Percentiles rank a stretch among this genome's conserved stretches.
Conservation (phyloP, 352 stramenopile species). For the Pythium phragmiticola region DNA sequence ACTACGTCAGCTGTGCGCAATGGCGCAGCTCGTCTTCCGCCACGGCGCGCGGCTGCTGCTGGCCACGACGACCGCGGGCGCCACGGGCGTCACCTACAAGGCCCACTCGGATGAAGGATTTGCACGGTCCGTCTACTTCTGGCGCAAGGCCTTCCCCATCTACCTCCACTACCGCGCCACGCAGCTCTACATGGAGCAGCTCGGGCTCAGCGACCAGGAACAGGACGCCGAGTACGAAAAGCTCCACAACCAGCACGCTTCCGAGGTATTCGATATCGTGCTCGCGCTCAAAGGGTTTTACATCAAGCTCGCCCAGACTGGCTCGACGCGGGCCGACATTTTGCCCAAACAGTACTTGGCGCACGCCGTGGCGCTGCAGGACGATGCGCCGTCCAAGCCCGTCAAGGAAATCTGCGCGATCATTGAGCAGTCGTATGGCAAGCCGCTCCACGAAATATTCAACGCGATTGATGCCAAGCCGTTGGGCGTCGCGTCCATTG, state of each 20-base stretch:
- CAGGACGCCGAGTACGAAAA: constrained; percentile 72
- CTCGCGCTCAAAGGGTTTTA: constrained; percentile 87
- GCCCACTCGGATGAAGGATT: constrained; percentile 79
- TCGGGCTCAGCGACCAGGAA: constrained; percentile 41
- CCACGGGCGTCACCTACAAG: constrained; percentile 53
- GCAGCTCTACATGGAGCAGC: constrained; percentile 73
- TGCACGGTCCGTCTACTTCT: constrained; percentile 80
- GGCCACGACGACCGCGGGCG: constrained; percentile 43
- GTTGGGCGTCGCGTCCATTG: constrained; percentile 79
- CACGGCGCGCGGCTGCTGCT: constrained; percentile 62
- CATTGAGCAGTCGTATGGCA: constrained; percentile 72
- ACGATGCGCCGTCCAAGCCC: constrained; percentile 74
- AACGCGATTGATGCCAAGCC: constrained; percentile 60
- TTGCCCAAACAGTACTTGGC: constrained; percentile 80
- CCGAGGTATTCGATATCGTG: constrained; percentile 80
- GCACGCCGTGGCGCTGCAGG: constrained; percentile 69
- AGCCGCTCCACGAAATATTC: constrained; percentile 57
- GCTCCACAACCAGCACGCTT: constrained; percentile 75
- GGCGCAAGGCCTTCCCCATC: constrained; percentile 85
- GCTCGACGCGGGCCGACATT: constrained; percentile 79
- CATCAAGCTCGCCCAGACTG: constrained; percentile 83
- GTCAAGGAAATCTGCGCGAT: constrained; percentile 72
- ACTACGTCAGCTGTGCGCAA: constrained; percentile 9
- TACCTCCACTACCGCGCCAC: constrained; percentile 80
- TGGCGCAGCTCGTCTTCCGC: constrained; percentile 47